These are phyloP conservation scores for Tuber indicum DNA, from an alignment of 495 filamentous ascomycete genomes.

Conservation along the genomic window DNA sequence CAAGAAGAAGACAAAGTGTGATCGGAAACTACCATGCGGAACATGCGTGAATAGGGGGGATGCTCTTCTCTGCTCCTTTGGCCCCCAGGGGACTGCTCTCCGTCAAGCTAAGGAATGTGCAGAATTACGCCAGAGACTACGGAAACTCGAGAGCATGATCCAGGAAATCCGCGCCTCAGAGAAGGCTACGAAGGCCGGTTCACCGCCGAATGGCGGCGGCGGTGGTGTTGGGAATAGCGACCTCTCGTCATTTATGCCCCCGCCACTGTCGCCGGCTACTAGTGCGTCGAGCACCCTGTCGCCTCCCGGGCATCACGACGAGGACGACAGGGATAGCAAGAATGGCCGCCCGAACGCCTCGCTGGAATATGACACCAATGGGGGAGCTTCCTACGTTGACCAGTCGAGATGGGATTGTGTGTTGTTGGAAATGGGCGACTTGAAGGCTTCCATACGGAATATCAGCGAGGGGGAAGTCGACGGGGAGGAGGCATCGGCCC, in stretches of 20 bases:
- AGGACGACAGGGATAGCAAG: neutral
- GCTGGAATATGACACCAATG: neutral
- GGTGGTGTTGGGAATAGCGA: neutral
- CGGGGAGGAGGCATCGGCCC: neutral
- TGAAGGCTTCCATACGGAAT: conserved; percentile 4
- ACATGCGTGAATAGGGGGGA: conserved; percentile 2
- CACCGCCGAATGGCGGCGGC: neutral
- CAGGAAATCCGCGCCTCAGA: conserved; percentile 1
- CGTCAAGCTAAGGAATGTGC: conserved; percentile 5
- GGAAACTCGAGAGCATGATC: neutral
- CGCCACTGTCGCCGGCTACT: neutral
- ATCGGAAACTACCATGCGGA: conserved; percentile 4
- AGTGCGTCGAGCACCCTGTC: conserved; percentile 5
- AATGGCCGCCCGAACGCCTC: conserved; percentile 1
- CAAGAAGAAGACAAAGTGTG: conserved; percentile 3
- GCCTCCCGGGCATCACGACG: conserved; percentile 2
- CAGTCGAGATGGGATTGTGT: conserved; percentile 4
- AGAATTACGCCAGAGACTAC: conserved; percentile 6
- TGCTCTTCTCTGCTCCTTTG: neutral
- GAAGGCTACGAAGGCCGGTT: neutral
- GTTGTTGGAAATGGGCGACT: conserved; percentile 1
- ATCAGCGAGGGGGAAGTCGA: neutral
- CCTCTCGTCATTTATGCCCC: neutral
- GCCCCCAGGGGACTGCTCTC: conserved; percentile 1
- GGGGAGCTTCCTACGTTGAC: neutral